Percentiles rank a stretch among this genome's conserved stretches.
Conservation (phyloP, 2,329 filamentous ascomycete genomes). For the Fusarium caatingaense region DNA sequence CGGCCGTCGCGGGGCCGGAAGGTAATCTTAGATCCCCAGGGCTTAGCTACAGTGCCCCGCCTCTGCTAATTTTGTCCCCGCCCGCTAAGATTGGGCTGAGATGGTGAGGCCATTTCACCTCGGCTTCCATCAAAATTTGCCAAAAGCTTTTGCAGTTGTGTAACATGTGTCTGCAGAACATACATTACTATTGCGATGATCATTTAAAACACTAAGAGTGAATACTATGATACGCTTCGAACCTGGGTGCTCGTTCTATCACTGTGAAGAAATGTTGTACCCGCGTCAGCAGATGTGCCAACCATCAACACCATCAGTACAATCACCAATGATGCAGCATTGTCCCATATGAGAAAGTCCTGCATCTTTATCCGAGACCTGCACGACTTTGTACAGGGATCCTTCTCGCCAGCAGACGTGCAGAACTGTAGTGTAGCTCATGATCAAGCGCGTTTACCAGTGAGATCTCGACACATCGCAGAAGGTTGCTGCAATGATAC, state of each 20-base stretch:
- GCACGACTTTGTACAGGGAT: not conserved
- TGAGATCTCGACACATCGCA: not conserved
- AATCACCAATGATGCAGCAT: not conserved
- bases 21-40: not conserved
- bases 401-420: not conserved
- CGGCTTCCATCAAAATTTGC: not conserved
- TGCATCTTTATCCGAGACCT: not conserved
- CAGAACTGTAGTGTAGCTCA: not conserved
- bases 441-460: not conserved
- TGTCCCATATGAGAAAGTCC: not conserved
- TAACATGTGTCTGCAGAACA: not conserved
- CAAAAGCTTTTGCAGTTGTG: not conserved
- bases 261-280: not conserved
- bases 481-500: not conserved
- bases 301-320: not conserved
- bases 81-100: not conserved
- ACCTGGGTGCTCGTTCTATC: not conserved
- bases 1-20: not conserved
- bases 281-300: not conserved
- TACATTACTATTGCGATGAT: not conserved
- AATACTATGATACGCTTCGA: not conserved
- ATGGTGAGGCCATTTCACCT: not conserved
- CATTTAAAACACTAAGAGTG: not conserved
- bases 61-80: not conserved
- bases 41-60: not conserved